These are phyloP conservation scores for Torulaspora globosa DNA, from an alignment of 1,139 yeast genomes.

Conservation along the genomic window DNA sequence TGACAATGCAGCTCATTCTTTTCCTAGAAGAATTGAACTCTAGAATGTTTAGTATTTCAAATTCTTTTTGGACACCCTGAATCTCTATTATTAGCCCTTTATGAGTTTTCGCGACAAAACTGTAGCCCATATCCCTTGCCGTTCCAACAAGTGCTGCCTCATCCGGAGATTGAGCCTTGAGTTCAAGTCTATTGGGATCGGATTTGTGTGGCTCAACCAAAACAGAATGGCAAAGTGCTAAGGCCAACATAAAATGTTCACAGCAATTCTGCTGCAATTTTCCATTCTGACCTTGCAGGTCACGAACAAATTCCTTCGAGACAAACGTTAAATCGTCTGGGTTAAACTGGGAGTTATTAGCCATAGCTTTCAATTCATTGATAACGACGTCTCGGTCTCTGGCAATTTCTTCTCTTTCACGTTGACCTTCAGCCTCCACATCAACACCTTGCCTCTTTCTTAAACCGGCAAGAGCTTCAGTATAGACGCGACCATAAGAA, in stretches of 20 bases:
- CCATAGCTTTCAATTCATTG: constrained; percentile 43
- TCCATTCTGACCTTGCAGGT: constrained; percentile 49
- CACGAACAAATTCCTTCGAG: constrained; percentile 60
- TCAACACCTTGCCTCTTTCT: constrained; percentile 85
- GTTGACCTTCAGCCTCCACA: constrained; percentile 60
- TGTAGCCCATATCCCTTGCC: constrained; percentile 88
- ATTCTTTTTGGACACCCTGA: constrained; percentile 70
- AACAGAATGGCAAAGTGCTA: constrained; percentile 90
- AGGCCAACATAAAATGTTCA: constrained; percentile 77
- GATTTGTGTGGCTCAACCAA: constrained; percentile 65
- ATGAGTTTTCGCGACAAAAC: constrained; percentile 71
- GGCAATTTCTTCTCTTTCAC: constrained; percentile 59
- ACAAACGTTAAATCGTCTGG: constrained; percentile 74
- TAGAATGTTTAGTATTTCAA: constrained; percentile 68
- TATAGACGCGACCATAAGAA: constrained; percentile 85
- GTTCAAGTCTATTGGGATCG: constrained; percentile 53
- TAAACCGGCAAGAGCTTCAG: constrained; percentile 92
- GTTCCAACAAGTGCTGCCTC: constrained; percentile 94
- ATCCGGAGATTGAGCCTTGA: constrained; percentile 97
- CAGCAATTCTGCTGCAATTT: constrained; percentile 58
- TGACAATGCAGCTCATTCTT: constrained; percentile 91
- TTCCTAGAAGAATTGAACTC: constrained; percentile 91
- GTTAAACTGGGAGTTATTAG: constrained; percentile 51
- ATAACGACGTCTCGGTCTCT: constrained; percentile 67
- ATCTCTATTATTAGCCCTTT: constrained; percentile 64